Base-by-base conservation (phyloP, 2,329 filamentous ascomycete species). In the Fusarium poae region DNA sequence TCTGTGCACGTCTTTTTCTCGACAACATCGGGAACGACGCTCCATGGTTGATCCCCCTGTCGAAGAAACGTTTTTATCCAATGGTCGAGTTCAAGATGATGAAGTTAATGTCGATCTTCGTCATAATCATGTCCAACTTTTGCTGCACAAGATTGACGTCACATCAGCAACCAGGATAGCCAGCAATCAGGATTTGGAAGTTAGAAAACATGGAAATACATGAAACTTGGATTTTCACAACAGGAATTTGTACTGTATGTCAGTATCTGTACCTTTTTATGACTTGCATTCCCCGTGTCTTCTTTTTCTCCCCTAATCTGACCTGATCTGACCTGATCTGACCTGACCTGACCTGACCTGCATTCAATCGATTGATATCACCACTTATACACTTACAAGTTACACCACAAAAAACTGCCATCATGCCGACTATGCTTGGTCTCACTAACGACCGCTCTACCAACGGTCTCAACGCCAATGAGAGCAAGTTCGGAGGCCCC, bases 101-200 rank as follows among this genome's bases (percentile, higher is more conserved):
- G 46, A 43, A 62, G 62, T 35, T 45, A 13, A 34, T 60, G 72
- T 63, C 63, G 71, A 74, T 74, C 71, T 29, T 54, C 62, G 72
- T 74, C 72, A 73, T 74, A 65, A 57, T 52, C 39, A 46, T 48
- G 59, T 62, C 61, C 57, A 72, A 70, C 62, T 63, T 68, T 62
- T 63, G 60, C 65, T 65, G 52, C 51, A 32, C 59, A 64, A 53
- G 57, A 48, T 72, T 74, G 72, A 74, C 72, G 72, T 74, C 72
- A 74, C 72, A 57, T 48, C 37, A 57, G 65, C n/a, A 62, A 51
- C 68, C 50, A 23, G 54, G 34, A 67, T 29, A 56, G 59, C 65
- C 72, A 73, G 61, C 63, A 74, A 74, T 73, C 72, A 73, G 72
- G 72, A 74, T 74, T 74, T 74, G 48, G 40, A 63, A 30, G 58